Percentiles rank a stretch among this genome's conserved stretches.
These are phyloP conservation scores for Remersonia thermophila DNA, from an alignment of 2,329 filamentous ascomycete species.

Conservation along the genomic window DNA sequence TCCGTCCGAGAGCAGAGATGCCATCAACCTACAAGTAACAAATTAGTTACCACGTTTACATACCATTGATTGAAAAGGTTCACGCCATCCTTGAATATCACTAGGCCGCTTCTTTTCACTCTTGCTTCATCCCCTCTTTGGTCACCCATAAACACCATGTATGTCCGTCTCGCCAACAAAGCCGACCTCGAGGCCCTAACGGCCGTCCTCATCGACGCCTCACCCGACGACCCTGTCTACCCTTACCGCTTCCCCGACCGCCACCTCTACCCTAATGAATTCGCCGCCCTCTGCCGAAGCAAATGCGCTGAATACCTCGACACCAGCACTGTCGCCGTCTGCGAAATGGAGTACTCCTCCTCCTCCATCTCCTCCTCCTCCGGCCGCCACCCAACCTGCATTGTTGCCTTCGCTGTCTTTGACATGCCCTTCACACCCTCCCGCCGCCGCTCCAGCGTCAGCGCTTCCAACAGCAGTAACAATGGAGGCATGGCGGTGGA, in stretches of 20 bases:
- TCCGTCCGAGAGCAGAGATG: no score
- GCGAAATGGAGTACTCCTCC: constrained; percentile 11
- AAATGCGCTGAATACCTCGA: constrained; percentile 16
- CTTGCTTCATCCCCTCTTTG: no score
- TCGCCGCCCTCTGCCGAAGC: constrained; percentile 12
- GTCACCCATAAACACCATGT: constrained; percentile 13
- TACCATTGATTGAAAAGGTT: no score
- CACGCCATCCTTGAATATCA: no score
- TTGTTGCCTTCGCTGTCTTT: constrained; percentile 17
- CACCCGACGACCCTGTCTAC: constrained; percentile 16
- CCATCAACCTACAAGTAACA: no score
- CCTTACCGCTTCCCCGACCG: constrained; percentile 16
- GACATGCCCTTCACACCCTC: constrained; percentile 7
- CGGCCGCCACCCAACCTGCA: constrained; percentile 2
- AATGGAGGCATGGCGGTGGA: not conserved
- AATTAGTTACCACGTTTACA: no score
- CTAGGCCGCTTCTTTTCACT: no score
- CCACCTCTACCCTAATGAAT: constrained; percentile 13
- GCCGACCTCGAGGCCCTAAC: constrained; percentile 17
- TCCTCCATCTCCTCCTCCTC: not conserved
- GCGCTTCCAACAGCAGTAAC: constrained; percentile 1
- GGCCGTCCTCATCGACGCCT: constrained; percentile 13
- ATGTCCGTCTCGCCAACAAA: constrained; percentile 11
- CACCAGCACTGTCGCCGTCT: constrained; percentile 16
- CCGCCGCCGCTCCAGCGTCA: not conserved